Percentiles rank a stretch among this genome's conserved stretches.
phyloP scores from a whole-genome alignment of 164 flowering plant genomes.

The Annona cherimola region DNA sequence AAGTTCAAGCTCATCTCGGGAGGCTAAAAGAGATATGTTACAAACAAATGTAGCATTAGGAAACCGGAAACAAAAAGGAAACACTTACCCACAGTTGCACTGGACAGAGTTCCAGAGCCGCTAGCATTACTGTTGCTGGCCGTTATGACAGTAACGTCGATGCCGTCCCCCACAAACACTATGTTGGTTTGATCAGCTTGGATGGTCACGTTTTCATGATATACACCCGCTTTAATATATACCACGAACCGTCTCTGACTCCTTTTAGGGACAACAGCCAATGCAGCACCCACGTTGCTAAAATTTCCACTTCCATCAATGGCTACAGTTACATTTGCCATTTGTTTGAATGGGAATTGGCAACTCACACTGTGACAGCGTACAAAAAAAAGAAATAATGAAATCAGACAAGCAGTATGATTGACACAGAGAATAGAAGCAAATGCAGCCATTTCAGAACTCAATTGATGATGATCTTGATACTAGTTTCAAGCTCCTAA shows the following conservation, averaged over 20 bases:
- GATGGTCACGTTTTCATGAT: conserved; percentile 11
- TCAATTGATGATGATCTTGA: no score
- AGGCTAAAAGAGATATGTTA: background rate
- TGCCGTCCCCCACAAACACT: conserved; percentile 27
- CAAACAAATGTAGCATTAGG: background rate
- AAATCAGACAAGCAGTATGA: no score
- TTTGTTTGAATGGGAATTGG: background rate
- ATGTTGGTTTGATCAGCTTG: conserved; percentile 10
- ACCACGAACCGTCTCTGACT: conserved; percentile 6
- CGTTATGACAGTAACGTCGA: conserved; percentile 11
- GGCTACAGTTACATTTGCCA: conserved; percentile 12
- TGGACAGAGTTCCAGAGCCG: conserved; percentile 1
- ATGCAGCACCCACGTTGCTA: conserved; percentile 15
- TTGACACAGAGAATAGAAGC: no score
- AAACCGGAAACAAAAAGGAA: background rate
- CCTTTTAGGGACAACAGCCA: conserved; percentile 10
- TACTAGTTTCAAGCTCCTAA: no score
- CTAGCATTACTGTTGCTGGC: conserved; percentile 10
- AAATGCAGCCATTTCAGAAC: no score
- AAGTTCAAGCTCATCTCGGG: no score
- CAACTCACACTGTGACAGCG: no score
- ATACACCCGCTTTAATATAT: conserved; percentile 16
- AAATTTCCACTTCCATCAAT: conserved; percentile 17
- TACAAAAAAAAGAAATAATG: no score
- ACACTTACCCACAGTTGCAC: conserved; percentile 7